These are phyloP conservation scores for Leccinum variicolor DNA, from an alignment of 768 basidiomycete species.

Conservation along the genomic window DNA sequence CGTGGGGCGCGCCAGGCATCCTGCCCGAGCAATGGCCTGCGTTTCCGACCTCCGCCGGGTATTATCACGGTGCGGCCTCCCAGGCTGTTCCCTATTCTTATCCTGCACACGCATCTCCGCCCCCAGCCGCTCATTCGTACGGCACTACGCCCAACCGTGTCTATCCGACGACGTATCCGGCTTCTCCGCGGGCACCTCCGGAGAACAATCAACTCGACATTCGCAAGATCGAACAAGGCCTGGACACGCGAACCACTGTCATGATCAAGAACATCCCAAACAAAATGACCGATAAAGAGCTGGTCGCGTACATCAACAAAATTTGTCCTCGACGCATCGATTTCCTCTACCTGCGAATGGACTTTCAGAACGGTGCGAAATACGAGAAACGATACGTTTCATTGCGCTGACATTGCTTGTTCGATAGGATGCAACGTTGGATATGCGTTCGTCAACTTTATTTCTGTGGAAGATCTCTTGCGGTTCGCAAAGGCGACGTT, in stretches of 20 bases:
- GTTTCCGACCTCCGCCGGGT: slow-evolving; percentile 25
- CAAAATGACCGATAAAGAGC: slow-evolving; percentile 78
- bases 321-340: slow-evolving; percentile 78
- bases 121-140: slow-evolving; percentile 20
- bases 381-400: background rate
- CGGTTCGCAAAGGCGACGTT: slow-evolving; percentile 69
- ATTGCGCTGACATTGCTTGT: slow-evolving; percentile 1
- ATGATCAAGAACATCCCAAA: slow-evolving; percentile 95
- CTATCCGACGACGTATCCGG: slow-evolving; percentile 21
- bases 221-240: slow-evolving; percentile 67
- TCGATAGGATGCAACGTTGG: slow-evolving; percentile 68
- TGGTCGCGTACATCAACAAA: slow-evolving; percentile 62
- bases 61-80: slow-evolving; percentile 25
- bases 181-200: slow-evolving; percentile 27
- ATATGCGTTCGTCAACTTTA: slow-evolving; percentile 90
- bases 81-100: slow-evolving; percentile 27
- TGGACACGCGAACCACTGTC: slow-evolving; percentile 79
- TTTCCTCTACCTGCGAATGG: slow-evolving; percentile 86
- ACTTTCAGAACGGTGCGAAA: slow-evolving; percentile 70
- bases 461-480: slow-evolving; percentile 71
- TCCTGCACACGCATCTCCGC: slow-evolving; percentile 24
- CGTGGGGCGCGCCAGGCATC: slow-evolving; percentile 26
- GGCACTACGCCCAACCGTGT: slow-evolving; percentile 15
- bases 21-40: slow-evolving; percentile 29
- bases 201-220: slow-evolving; percentile 65